A percentile compares a stretch with the other conserved stretches of the same genome.
Conservation (phyloP, 345 rosid genomes). For the Boechera retrofracta region DNA sequence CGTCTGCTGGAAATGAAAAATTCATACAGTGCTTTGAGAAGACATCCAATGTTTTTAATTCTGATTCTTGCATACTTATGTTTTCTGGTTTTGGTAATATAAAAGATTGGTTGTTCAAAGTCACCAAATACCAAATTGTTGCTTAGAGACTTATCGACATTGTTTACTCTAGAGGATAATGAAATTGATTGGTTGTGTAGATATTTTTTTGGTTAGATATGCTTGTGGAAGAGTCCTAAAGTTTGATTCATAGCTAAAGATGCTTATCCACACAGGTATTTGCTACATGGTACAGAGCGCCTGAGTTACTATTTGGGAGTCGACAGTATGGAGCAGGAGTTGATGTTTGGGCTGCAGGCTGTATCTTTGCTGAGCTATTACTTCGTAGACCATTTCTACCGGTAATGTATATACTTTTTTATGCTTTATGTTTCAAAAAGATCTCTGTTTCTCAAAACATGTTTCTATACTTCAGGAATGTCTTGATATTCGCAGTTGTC, state of each 20-base stretch:
- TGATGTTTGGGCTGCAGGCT: constrained; percentile 75
- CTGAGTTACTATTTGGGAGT: constrained; percentile 62
- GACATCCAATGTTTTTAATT: not conserved
- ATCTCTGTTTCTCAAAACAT: constrained; percentile 1
- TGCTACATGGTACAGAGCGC: constrained; percentile 73
- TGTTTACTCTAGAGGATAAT: not conserved
- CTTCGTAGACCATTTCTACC: constrained; percentile 62
- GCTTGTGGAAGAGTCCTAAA: not conserved
- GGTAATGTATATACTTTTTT: constrained; percentile 28
- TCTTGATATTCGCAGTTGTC: not conserved
- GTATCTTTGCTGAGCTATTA: constrained; percentile 66
- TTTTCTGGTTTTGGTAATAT: not conserved
- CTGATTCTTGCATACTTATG: not conserved
- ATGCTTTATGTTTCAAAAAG: not conserved
- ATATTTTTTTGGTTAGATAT: not conserved
- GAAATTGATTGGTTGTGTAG: constrained; percentile 27
- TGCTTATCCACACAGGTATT: constrained; percentile 50
- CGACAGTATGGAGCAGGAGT: constrained; percentile 63
- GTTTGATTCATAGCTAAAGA: not conserved
- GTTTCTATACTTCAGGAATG: not conserved
- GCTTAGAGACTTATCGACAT: not conserved
- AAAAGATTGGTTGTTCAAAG: not conserved
- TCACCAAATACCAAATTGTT: not conserved
- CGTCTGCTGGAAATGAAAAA: not conserved
- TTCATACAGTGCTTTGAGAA: not conserved